Evolutionary conservation across 140 eudicot genomes (phyloP).

Genomic region (Erigeron philadelphicus): DNA sequence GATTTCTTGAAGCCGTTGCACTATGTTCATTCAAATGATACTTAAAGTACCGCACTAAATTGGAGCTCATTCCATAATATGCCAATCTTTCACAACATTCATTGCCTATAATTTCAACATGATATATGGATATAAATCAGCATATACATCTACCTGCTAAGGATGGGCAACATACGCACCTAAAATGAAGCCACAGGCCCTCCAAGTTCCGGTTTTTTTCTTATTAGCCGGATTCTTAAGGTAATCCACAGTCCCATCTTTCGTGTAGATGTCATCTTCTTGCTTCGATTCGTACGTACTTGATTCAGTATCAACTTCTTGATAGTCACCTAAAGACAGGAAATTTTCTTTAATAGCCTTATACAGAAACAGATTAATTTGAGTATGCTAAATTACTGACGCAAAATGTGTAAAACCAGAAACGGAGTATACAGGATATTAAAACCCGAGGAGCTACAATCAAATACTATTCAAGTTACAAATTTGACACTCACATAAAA

Average conservation of each 20-base stretch:
- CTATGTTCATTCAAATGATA: slow-evolving; percentile 38
- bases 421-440: neutral
- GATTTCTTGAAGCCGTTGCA: slow-evolving; percentile 46
- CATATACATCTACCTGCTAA: neutral
- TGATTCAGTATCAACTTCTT: slow-evolving; percentile 25
- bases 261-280: slow-evolving; percentile 39
- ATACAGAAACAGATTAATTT: neutral
- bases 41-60: slow-evolving; percentile 47
- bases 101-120: slow-evolving; percentile 32
- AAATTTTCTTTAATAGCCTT: neutral
- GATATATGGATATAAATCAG: neutral
- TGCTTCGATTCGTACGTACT: slow-evolving; percentile 28
- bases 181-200: slow-evolving; percentile 58
- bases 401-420: neutral
- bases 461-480: neutral
- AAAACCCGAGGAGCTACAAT: neutral
- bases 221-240: slow-evolving; percentile 48
- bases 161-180: slow-evolving; percentile 30
- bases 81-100: slow-evolving; percentile 61
- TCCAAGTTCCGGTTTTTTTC: slow-evolving; percentile 65
- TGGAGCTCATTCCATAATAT: slow-evolving; percentile 50
- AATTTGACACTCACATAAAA: neutral
- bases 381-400: neutral
- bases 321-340: neutral
- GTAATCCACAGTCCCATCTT: slow-evolving; percentile 64